These are phyloP conservation scores for Aspergillus transmontanensis DNA, from an alignment of 2,329 filamentous ascomycete genomes.

Conservation along the genomic window DNA sequence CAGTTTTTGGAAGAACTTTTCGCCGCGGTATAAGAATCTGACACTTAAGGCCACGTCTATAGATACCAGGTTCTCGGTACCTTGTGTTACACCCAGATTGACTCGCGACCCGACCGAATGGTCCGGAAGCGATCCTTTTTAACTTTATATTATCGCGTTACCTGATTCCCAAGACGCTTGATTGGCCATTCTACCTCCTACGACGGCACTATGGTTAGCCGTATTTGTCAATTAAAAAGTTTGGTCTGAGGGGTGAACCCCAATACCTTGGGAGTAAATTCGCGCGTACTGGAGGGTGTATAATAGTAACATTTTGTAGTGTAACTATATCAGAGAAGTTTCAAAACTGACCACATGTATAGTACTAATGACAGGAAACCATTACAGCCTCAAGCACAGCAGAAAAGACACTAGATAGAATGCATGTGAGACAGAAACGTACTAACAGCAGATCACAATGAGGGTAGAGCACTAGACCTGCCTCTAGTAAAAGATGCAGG, in stretches of 20 bases:
- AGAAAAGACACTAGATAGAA: background rate
- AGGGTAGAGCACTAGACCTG: background rate
- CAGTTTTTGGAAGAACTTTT: background rate
- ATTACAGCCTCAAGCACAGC: background rate
- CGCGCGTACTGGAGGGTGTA: background rate
- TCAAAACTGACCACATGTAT: background rate
- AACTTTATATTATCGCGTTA: constrained; percentile 1
- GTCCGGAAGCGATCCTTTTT: background rate
- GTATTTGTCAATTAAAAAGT: background rate
- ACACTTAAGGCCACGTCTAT: background rate
- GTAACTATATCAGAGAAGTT: background rate
- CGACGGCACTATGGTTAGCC: background rate
- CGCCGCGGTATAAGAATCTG: background rate
- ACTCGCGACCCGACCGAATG: background rate
- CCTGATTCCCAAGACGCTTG: background rate
- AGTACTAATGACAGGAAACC: background rate
- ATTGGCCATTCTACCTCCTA: background rate
- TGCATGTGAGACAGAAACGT: background rate
- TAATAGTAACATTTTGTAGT: background rate
- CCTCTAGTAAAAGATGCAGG: background rate
- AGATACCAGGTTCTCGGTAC: constrained; percentile 1
- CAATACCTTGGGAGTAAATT: background rate
- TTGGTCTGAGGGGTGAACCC: background rate
- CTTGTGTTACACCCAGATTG: background rate
- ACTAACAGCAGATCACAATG: background rate